Conservation (phyloP, 768 basidiomycete species). For the Phylloporus sp. region DNA sequence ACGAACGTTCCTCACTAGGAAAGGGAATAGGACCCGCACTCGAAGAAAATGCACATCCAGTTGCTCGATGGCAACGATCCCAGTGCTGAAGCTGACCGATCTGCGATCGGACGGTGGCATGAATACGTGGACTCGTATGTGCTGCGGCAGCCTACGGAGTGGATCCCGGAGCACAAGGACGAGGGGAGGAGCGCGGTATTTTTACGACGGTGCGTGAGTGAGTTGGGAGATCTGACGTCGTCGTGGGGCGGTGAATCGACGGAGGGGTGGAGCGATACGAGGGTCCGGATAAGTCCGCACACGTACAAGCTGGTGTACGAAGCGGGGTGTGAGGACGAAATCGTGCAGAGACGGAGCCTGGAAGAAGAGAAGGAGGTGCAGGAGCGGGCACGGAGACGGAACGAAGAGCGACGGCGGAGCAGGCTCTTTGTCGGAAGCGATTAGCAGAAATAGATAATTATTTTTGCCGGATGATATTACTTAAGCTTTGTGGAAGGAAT, state of each 20-base stretch:
- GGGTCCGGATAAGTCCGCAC: conserved; percentile 52
- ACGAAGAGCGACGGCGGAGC: conserved; percentile 55
- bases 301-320: conserved; percentile 71
- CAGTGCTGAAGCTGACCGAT: conserved; percentile 53
- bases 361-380: conserved; percentile 33
- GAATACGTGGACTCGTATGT: conserved; percentile 73
- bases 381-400: conserved; percentile 40
- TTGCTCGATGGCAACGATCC: conserved; percentile 60
- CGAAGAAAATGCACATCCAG: conserved; percentile 54
- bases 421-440: conserved; percentile 16
- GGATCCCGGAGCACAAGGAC: conserved; percentile 44
- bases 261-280: conserved; percentile 19
- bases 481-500: conserved; percentile 20
- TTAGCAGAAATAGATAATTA: conserved; percentile 1
- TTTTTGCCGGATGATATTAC: conserved; percentile 23
- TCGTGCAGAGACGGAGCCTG: conserved; percentile 36
- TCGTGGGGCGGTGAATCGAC: conserved; percentile 23
- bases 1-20: conserved; percentile 8
- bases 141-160: conserved; percentile 66
- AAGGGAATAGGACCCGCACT: conserved; percentile 45
- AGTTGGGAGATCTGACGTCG: conserved; percentile 3
- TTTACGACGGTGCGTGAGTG: conserved; percentile 51
- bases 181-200: conserved; percentile 40
- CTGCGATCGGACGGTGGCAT: conserved; percentile 55
- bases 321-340: conserved; percentile 53